Evolutionary conservation across 768 basidiomycete genomes (phyloP), one percentile per base, ranked within the genome.

Genomic region (Lactarius hatsudake): DNA sequence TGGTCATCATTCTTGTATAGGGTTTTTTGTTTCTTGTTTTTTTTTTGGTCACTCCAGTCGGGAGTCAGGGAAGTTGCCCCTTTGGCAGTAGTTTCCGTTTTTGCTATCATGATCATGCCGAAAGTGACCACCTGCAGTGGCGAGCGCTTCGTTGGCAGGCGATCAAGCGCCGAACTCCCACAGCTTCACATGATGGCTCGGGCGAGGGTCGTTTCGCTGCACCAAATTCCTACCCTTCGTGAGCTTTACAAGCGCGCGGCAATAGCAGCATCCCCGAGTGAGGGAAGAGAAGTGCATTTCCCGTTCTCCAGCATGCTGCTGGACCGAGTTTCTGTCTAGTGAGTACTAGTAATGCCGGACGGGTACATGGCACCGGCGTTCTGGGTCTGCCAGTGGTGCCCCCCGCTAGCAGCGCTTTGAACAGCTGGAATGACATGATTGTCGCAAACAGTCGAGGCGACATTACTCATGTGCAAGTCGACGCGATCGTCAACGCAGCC

Each of bases 401-500:
- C 30, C 30, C 54, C 20, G 12, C 15, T 18, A 3, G 20, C 45
- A 23, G n/a, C 45, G n/a, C 23, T 23, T 18, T 20, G 43, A 51
- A 23, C 23, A 34, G 30, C 30, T n/a, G 28, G 32, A 30, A 30
- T 30, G 18, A 56, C 17, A 17, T 9, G 18, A 10, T 38, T 36
- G 9, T 32, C 17, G 23, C 23, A 2, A 42, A 48, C 72, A 93
- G 92, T 72, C 86, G 90, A 73, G 90, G 90, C 30, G 89, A 93
- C 75, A 93, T 94, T 64, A 93, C 92, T 2, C 78, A 80, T 64
- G 74, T 94, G 26, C 80, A 86, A 61, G 78, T 90, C 13, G 91
- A 93, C 74, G 79, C 85, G 0, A 88, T 94, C 63, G 92, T 94
- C 34, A 94, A 93, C 72, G 93, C 93, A 15, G 93, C 92, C 7